Conservation (phyloP, 2,329 filamentous ascomycete genomes). For the Ophiobolus disseminans region DNA sequence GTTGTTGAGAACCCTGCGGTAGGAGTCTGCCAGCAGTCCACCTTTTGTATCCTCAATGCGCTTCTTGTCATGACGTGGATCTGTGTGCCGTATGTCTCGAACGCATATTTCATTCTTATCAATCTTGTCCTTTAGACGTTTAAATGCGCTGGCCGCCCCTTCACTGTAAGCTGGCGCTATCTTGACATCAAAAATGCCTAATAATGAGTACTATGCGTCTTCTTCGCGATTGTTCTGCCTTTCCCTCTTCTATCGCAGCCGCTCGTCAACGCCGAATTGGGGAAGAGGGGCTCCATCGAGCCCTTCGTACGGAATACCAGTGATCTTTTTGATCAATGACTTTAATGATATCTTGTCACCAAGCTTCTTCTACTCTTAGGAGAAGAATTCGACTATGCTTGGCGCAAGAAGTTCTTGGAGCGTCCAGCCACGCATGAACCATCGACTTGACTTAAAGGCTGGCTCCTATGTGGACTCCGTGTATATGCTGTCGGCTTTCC, state of each 20-base stretch:
- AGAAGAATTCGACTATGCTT: neutral
- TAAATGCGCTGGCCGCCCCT: conserved; percentile 9
- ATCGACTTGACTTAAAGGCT: neutral
- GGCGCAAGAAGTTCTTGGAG: neutral
- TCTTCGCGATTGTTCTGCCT: conserved; percentile 16
- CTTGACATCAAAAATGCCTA: conserved; percentile 15
- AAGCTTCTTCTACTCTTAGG: neutral
- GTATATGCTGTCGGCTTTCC: neutral
- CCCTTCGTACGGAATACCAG: neutral
- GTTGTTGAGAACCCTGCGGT: conserved; percentile 11
- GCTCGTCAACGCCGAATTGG: conserved; percentile 13
- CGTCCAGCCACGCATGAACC: neutral
- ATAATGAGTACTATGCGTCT: conserved; percentile 10
- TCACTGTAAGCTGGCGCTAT: conserved; percentile 5
- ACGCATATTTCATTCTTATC: conserved; percentile 14
- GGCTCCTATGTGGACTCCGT: neutral
- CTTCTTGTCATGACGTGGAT: conserved; percentile 12
- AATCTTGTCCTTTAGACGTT: conserved; percentile 17
- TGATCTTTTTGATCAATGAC: neutral
- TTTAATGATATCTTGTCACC: neutral
- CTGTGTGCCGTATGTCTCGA: conserved; percentile 7
- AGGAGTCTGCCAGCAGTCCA: conserved; percentile 6
- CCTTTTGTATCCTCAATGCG: conserved; percentile 6
- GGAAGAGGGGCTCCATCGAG: conserved; percentile 1
- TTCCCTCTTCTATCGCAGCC: conserved; percentile 8